Evolutionary conservation across 2,329 filamentous ascomycete species (phyloP).

Genomic region (Curvularia spicifera): DNA sequence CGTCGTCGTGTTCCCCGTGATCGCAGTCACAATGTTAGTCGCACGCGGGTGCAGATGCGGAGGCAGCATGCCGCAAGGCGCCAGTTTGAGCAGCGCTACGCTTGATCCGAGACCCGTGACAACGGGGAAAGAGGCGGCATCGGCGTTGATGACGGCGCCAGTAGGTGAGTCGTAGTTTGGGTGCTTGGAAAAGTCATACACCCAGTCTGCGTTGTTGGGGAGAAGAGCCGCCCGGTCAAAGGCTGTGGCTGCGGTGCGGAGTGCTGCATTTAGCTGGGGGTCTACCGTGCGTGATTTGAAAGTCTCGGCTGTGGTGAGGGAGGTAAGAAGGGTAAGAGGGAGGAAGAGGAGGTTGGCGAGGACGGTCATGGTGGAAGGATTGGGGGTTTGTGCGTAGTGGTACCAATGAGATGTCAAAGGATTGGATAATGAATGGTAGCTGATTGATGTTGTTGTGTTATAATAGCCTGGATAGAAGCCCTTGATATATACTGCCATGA

Average conservation of each 20-base stretch:
- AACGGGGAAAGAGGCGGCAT: constrained; percentile 60
- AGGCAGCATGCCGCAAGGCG: constrained; percentile 60
- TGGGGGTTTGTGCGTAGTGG: background rate
- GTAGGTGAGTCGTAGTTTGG: constrained; percentile 54
- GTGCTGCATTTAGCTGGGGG: constrained; percentile 48
- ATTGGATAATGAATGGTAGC: background rate
- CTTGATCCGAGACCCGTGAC: constrained; percentile 57
- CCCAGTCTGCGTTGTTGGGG: constrained; percentile 53
- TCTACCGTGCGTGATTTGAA: constrained; percentile 52
- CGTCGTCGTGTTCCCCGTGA: constrained; percentile 58
- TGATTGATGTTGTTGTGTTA: background rate
- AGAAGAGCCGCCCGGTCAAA: constrained; percentile 55
- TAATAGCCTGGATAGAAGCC: too few relatives aligned
- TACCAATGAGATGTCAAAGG: background rate
- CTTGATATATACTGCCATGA: constrained; percentile 1
- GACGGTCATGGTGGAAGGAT: constrained; percentile 4
- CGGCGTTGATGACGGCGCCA: constrained; percentile 60
- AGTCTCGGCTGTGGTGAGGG: constrained; percentile 24
- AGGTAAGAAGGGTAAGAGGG: constrained; percentile 19
- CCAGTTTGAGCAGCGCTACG: constrained; percentile 55
- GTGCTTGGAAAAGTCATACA: constrained; percentile 58
- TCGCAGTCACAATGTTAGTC: constrained; percentile 57
- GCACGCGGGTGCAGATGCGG: constrained; percentile 60
- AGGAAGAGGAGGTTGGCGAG: constrained; percentile 4
- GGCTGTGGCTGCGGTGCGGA: constrained; percentile 51